Evolutionary conservation across 768 basidiomycete species (phyloP), one percentile per base, ranked within the genome.

Genomic region (Sporobolomyces phaffii): DNA sequence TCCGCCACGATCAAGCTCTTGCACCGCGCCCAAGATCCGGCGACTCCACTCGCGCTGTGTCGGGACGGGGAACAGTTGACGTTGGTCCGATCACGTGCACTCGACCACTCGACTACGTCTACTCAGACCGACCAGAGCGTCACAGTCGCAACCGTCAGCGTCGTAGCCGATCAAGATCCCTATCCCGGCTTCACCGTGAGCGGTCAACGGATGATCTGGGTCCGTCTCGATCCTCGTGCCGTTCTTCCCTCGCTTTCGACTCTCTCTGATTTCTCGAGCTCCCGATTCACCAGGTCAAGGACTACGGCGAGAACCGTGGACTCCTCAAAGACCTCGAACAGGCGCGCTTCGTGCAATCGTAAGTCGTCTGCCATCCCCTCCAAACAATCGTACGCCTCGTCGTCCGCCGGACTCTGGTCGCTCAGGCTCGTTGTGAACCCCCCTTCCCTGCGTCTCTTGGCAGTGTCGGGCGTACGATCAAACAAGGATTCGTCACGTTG

Each of bases 241-340:
- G 29, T 36, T 44, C n/a, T 34, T 26, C 20, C 5, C 8, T 14
- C 11, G 2, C 28, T 13, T 31, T 13, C 10, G 10, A 15, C 17
- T 31, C n/a, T n/a, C n/a, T n/a, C n/a, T n/a, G n/a, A n/a, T n/a
- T n/a, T n/a, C n/a, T n/a, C 20, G 6, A 11, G 5, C 7, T 51
- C 34, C n/a, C 29, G 45, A n/a, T 47, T 9, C n/a, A n/a, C n/a
- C 56, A 58, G 64, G 61, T 73, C 44, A 74, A 74, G 48, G 58
- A 60, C 13, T 74, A 74, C 56, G 52, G 53, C n/a, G 73, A 72
- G 54, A 74, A 74, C 36, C 8, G 26, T 3, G 68, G 68, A 1
- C 17, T 72, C 15, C 33, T 72, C 8, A 38, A 50, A 28, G 62
- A 69, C 44, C 50, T 74, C 7, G 65, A 65, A 18, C 26, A 44